Conservation (phyloP, 1,139 yeast species). For the Yamadazyma siamensis region DNA sequence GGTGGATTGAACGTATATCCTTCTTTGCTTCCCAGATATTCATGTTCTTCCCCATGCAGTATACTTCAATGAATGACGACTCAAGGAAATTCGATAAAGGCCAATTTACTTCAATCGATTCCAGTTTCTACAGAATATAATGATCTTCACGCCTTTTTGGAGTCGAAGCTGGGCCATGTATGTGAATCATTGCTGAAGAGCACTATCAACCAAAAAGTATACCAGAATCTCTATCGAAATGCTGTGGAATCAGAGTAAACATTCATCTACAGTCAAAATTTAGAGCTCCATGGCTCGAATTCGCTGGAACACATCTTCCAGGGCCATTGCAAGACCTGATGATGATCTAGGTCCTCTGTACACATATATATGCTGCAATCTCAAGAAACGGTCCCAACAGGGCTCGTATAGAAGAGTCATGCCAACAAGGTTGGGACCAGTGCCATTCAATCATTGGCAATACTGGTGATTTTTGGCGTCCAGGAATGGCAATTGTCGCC, state of each 20-base stretch:
- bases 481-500: too few relatives aligned
- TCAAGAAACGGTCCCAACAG: constrained; percentile 19
- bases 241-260: constrained; percentile 24
- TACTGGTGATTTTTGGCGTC: constrained; percentile 43
- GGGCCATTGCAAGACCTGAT: constrained; percentile 38
- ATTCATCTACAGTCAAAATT: constrained; percentile 60
- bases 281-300: constrained; percentile 35
- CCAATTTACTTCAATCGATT: constrained; percentile 58
- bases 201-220: constrained; percentile 38
- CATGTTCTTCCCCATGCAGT: constrained; percentile 94
- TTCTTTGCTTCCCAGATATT: constrained; percentile 73
- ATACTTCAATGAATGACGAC: constrained; percentile 67
- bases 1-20: constrained; percentile 94
- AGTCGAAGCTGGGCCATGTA: constrained; percentile 45
- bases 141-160: constrained; percentile 45
- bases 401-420: constrained; percentile 43
- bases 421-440: too few relatives aligned
- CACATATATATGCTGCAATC: constrained; percentile 39
- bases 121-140: constrained; percentile 30
- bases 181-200: constrained; percentile 59
- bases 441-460: constrained; percentile 3
- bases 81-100: constrained; percentile 81
- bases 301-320: constrained; percentile 41
- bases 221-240: constrained; percentile 15
- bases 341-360: constrained; percentile 61